phyloP scores from a whole-genome alignment of 768 basidiomycete species.

The Pleurotus tuoliensis region DNA sequence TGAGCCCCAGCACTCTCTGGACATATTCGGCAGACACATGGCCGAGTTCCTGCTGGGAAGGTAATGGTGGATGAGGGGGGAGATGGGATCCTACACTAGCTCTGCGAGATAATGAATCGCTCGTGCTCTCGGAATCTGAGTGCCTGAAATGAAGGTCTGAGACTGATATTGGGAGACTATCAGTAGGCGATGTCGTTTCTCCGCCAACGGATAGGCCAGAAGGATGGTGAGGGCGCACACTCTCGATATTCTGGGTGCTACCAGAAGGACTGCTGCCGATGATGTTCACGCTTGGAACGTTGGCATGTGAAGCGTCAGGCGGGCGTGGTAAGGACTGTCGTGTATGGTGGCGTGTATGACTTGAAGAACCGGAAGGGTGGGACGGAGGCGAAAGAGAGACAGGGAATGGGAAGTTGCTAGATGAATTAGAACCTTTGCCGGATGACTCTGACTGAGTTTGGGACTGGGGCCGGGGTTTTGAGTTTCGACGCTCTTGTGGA shows the following conservation, averaged over 20 bases:
- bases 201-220: constrained; percentile 18
- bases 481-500: background rate
- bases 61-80: constrained; percentile 40
- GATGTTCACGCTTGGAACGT: constrained; percentile 4
- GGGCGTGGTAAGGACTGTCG: constrained; percentile 11
- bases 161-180: constrained; percentile 54
- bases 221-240: constrained; percentile 28
- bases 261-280: constrained; percentile 4
- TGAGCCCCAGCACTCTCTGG: constrained; percentile 23
- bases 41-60: constrained; percentile 10
- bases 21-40: constrained; percentile 16
- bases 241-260: constrained; percentile 16
- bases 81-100: constrained; percentile 30
- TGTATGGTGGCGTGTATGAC: constrained; percentile 14
- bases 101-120: constrained; percentile 22
- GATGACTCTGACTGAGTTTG: constrained; percentile 15
- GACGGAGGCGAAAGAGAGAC: constrained; percentile 42
- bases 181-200: constrained; percentile 43
- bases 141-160: constrained; percentile 50
- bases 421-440: constrained; percentile 15
- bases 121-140: constrained; percentile 29
- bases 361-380: constrained; percentile 20
- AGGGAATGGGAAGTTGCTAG: constrained; percentile 40
- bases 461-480: constrained; percentile 6
- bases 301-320: background rate